Base-by-base conservation (phyloP, 345 rosid genomes). In the Camelina hispida region DNA sequence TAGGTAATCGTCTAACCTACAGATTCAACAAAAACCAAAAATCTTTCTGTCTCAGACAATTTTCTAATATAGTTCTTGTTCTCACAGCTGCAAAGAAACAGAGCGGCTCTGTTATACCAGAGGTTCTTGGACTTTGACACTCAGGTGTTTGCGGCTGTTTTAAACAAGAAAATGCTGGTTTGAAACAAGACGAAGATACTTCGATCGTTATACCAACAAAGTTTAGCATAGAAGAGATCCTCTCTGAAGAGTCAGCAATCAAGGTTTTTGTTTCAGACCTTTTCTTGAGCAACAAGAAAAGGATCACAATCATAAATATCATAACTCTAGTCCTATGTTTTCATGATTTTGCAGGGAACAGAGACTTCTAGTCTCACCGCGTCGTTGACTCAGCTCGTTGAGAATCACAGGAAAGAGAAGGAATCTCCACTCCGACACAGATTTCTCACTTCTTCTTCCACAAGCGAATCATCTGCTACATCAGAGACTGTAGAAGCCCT, bases 1-100 rank as follows among this genome's bases (percentile, higher is more conserved):
- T 85, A 16, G 93, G 97, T 69, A 95, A 80, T 76, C 91, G 82
- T 67, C 96, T 85, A 72, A 95, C 91, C 99, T 95, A 85, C 54
- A 68, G n/a, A n/a, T n/a, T n/a, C n/a, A 43, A 15, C 25, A 38
- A 46, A 38, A 46, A 1, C 17, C n/a, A 28, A 75, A 48, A 6
- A 15, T 66, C 30, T 44, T 43, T 20, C 35, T 32, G 35, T 32
- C 17, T 67, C 35, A 30, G 25, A 12, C 48, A 15, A 0, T 10
- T 52, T 16, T 18, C 37, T 53, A 30, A 51, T 18, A 52, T 7
- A 20, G 51, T 53, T 62, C 8, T 55, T 44, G 42, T 61, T 76
- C 25, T 60, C 11, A 42, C 63, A 75, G 79, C 69, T 60, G n/a
- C 20, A 32, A 76, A 7, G 53, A 62, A 76, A 62, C 75, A 62